Evolutionary conservation across 495 filamentous ascomycete species (phyloP).

Genomic region (Clohesyomyces aquaticus): DNA sequence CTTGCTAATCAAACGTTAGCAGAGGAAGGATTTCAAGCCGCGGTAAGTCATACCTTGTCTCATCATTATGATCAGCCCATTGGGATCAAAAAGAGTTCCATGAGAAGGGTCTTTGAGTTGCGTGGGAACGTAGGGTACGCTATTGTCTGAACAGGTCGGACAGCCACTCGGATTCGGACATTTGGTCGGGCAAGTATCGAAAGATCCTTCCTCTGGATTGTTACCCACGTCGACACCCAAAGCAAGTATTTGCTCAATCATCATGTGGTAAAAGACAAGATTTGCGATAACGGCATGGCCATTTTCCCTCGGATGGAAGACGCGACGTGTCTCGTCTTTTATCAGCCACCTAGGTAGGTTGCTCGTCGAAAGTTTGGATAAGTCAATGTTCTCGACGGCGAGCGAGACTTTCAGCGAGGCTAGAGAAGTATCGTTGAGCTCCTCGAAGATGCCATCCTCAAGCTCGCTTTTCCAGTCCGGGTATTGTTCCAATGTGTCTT

Average conservation of each 20-base stretch:
- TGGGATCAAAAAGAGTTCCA: neutral
- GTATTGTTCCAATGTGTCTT: slow-evolving; percentile 4
- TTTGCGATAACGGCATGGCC: slow-evolving; percentile 11
- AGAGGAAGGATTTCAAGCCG: no score
- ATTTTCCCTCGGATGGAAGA: slow-evolving; percentile 10
- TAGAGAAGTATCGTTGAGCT: slow-evolving; percentile 11
- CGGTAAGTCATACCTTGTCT: slow-evolving; percentile 11
- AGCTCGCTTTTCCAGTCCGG: slow-evolving; percentile 16
- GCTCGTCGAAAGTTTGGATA: neutral
- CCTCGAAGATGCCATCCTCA: neutral
- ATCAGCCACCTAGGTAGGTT: neutral
- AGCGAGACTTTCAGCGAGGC: no score
- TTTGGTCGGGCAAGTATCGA: slow-evolving; percentile 7
- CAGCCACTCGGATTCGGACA: neutral
- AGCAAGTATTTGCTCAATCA: slow-evolving; percentile 1
- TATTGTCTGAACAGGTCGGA: neutral
- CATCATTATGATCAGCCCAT: slow-evolving; percentile 6
- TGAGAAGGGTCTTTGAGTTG: slow-evolving; percentile 3
- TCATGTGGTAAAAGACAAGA: slow-evolving; percentile 9
- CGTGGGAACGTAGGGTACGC: neutral
- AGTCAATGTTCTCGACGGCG: no score
- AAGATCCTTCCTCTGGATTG: neutral
- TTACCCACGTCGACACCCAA: neutral
- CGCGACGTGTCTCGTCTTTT: neutral
- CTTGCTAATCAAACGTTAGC: no score